Evolutionary conservation across 1,284 basidiomycete species (phyloP), one percentile per base, ranked within the genome.

Genomic region (Ganoderma resinaceum): DNA sequence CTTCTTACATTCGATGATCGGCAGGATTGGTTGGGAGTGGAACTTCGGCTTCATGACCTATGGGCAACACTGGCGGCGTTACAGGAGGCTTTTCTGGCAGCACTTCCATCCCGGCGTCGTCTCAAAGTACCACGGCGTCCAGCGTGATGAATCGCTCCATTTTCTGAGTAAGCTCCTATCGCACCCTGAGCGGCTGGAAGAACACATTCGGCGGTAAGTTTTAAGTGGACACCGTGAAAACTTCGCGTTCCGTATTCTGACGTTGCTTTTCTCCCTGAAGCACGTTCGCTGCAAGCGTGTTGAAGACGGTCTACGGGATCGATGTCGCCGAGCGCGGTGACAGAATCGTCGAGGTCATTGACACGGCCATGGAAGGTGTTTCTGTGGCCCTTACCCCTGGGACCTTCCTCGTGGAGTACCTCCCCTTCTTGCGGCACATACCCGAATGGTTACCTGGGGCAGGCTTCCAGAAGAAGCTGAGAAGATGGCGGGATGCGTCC

Each of bases 371-470:
- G 70, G 70, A 71, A 60, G 70, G 66, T 6, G 64, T 72, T 23
- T 66, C 68, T 14, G 43, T 61, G 35, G 72, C 67, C 16, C 62
- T 73, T 9, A 69, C 67, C n/a, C 70, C 76, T 18, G 75, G 73
- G 9, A 70, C 71, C 18, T 77, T 74, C 66, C 73, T 73, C 62
- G 72, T 76, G 11, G 74, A 75, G 26, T 72, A 68, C 40, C 63
- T 78, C n/a, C 76, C 77, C 9, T 69, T 75, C 64, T 52, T 78
- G 38, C 69, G 70, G 52, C 57, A 75, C 61, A 66, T 78, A 18
- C 77, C 77, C 20, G 61, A 52, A 18, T 79, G 78, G 78, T 33
- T 78, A 8, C 78, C 77, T 18, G 78, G 78, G 0, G 73, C 77
- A 12, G 73, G 72, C 31, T 76, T 75, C 62, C 71, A 76, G 66